Percentiles rank a stretch among this genome's conserved stretches.
These are phyloP conservation scores for Potentilla sterilis DNA, from an alignment of 306 rosid species.

Conservation along the genomic window DNA sequence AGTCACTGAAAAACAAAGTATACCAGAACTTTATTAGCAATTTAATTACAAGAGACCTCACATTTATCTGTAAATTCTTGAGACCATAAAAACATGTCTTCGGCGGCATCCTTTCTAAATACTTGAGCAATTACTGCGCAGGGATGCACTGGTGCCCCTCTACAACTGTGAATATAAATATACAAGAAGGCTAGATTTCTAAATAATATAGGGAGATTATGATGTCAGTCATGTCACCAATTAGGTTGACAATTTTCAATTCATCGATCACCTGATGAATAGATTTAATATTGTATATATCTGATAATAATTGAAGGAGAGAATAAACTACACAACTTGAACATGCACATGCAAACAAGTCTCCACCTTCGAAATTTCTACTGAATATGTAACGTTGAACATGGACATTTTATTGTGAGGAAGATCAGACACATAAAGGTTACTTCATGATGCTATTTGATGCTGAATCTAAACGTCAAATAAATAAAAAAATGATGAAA, in stretches of 20 bases:
- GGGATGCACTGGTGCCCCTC: too few relatives aligned
- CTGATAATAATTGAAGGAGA: not conserved
- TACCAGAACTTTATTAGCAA: not conserved
- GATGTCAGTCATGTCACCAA: not conserved
- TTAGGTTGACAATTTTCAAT: not conserved
- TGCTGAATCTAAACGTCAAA: not conserved
- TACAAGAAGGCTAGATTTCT: not conserved
- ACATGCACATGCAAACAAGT: not conserved
- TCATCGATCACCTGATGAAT: not conserved
- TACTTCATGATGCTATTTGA: not conserved
- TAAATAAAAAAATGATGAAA: too few relatives aligned
- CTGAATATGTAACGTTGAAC: not conserved
- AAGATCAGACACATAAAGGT: not conserved
- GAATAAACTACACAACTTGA: not conserved
- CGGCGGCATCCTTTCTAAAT: not conserved
- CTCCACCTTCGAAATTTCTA: not conserved
- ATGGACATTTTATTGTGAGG: not conserved
- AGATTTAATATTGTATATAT: not conserved
- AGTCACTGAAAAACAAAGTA: slow-evolving; percentile 13
- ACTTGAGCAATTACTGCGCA: not conserved
- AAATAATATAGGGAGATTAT: not conserved
- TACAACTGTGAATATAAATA: not conserved
- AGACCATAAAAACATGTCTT: not conserved
- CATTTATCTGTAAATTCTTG: not conserved
- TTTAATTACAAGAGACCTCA: not conserved